Conservation (phyloP, 202 grass and related monocot genomes). For the Elaeis oleifera region DNA sequence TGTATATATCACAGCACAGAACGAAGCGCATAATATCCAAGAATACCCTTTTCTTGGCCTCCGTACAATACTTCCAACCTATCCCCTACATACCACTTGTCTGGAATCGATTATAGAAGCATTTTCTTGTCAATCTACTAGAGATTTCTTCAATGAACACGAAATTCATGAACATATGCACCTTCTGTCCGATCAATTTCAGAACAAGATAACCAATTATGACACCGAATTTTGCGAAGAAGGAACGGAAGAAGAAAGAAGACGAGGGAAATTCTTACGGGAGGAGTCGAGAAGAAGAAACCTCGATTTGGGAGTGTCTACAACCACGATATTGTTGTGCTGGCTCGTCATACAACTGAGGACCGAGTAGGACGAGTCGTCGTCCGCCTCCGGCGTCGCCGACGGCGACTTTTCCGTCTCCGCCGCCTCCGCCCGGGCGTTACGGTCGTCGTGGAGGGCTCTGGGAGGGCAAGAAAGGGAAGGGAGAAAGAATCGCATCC, state of each 20-base stretch:
- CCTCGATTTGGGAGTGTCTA: conserved; percentile 52
- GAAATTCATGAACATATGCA: neutral
- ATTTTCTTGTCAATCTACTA: too few relatives aligned
- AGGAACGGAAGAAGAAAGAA: neutral
- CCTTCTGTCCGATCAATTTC: neutral
- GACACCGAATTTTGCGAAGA: neutral
- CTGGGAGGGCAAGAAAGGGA: conserved; percentile 3
- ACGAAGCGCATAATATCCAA: too few relatives aligned
- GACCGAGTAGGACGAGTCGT: conserved; percentile 43
- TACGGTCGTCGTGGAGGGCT: conserved; percentile 3
- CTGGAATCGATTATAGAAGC: too few relatives aligned
- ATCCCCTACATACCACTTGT: too few relatives aligned
- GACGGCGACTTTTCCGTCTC: neutral
- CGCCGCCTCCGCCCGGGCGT: neutral
- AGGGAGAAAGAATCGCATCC: neutral
- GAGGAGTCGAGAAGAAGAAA: conserved; percentile 69
- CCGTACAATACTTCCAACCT: too few relatives aligned
- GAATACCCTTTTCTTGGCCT: too few relatives aligned
- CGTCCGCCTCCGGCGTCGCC: conserved; percentile 1
- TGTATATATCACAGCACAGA: too few relatives aligned
- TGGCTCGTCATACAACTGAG: conserved; percentile 36
- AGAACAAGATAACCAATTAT: too few relatives aligned
- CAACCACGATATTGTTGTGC: conserved; percentile 73
- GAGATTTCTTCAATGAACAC: too few relatives aligned
- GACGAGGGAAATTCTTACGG: conserved; percentile 32